A percentile compares a stretch with the other conserved stretches of the same genome.
These are phyloP conservation scores for Wickerhamiella lipophila DNA, from an alignment of 805 yeast genomes.

Conservation along the genomic window DNA sequence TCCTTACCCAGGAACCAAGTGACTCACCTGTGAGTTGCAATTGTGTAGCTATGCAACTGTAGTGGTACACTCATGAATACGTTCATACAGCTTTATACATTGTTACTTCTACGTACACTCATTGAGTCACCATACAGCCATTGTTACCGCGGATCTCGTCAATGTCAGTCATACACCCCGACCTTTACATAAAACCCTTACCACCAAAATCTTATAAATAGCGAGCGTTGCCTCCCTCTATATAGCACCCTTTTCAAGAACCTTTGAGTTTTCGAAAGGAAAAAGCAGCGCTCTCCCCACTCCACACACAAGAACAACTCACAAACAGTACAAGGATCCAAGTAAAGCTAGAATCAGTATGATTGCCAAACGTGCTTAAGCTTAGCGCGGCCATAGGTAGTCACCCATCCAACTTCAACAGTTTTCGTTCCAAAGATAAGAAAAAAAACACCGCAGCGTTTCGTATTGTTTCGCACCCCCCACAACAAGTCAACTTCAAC, in stretches of 20 bases:
- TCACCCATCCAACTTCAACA: background rate
- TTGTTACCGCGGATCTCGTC: background rate
- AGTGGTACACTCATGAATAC: too few relatives aligned
- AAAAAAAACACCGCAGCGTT: background rate
- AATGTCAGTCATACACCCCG: background rate
- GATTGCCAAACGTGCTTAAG: background rate
- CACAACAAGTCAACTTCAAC: background rate
- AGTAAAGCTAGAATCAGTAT: background rate
- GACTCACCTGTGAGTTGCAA: background rate
- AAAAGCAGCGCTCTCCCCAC: background rate
- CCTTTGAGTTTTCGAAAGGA: background rate
- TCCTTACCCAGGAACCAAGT: background rate
- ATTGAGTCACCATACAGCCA: background rate
- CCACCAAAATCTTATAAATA: conserved; percentile 6
- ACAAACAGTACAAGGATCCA: background rate
- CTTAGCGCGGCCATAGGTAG: background rate
- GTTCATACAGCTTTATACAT: too few relatives aligned
- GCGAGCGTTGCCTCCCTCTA: background rate
- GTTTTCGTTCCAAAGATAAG: background rate
- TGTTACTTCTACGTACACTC: too few relatives aligned
- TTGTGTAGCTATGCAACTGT: background rate
- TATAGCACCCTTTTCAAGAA: background rate
- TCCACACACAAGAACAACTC: background rate
- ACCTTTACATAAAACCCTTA: conserved; percentile 8
- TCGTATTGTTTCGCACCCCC: background rate